Conservation (phyloP, 768 basidiomycete species). For the Lactarius sp. region DNA sequence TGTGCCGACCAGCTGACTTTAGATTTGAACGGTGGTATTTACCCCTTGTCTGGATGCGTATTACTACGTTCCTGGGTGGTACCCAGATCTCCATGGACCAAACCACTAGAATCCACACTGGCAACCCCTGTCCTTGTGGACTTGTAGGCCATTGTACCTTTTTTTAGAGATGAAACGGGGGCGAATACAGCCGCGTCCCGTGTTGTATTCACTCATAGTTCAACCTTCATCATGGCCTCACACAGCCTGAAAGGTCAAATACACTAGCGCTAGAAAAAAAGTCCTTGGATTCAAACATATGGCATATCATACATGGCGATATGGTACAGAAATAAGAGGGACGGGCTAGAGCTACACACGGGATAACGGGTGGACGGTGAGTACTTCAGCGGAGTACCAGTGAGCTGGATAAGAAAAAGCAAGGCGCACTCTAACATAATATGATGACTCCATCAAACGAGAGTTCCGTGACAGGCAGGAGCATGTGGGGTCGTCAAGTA, state of each 20-base stretch:
- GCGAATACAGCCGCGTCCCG: neutral
- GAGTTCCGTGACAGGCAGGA: neutral
- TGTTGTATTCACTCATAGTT: neutral
- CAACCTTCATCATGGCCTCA: neutral
- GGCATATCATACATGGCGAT: neutral
- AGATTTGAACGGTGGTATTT: neutral
- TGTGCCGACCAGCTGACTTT: neutral
- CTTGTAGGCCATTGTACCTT: neutral
- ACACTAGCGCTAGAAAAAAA: neutral
- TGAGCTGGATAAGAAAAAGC: neutral
- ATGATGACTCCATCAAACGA: neutral
- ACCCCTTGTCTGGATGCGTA: neutral
- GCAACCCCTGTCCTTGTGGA: neutral
- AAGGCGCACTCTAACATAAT: neutral
- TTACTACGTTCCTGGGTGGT: neutral
- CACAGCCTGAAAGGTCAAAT: neutral
- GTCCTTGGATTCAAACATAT: conserved; percentile 5
- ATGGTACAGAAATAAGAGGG: neutral
- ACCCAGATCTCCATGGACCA: neutral
- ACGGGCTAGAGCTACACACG: conserved; percentile 11
- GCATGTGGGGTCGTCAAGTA: neutral
- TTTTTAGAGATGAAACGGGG: neutral
- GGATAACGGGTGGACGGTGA: neutral
- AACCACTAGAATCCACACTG: neutral
- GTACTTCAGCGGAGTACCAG: neutral